A percentile compares a stretch with the other conserved stretches of the same genome.
phyloP scores from a whole-genome alignment of 2,329 filamentous ascomycete genomes.

The Verticillium isaacii region DNA sequence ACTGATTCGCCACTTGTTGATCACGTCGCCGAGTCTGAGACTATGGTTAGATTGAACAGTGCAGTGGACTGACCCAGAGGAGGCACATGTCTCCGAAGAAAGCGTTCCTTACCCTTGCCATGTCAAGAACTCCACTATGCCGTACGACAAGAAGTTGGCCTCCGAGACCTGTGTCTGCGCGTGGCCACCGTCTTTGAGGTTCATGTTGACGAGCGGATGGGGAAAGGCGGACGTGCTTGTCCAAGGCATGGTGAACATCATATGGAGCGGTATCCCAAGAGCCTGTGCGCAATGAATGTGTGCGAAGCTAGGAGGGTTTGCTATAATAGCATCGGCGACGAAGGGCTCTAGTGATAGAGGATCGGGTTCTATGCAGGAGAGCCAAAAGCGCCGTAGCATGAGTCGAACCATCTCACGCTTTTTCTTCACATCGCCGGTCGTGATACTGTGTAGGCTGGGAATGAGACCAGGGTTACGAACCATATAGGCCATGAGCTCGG shows the following conservation, averaged over 20 bases:
- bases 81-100: no score
- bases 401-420: conserved; percentile 17
- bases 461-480: conserved; percentile 22
- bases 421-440: conserved; percentile 18
- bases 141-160: conserved; percentile 67
- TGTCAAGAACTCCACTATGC: conserved; percentile 68
- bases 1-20: conserved; percentile 67
- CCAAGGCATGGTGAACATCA: conserved; percentile 65
- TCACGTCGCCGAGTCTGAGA: conserved; percentile 53
- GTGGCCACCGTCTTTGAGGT: conserved; percentile 23
- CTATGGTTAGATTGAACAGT: conserved; percentile 25
- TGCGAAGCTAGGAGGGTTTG: conserved; percentile 42
- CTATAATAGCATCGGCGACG: conserved; percentile 44
- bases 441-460: conserved; percentile 18
- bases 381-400: conserved; percentile 19
- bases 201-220: conserved; percentile 67
- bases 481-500: conserved; percentile 30
- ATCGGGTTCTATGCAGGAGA: conserved; percentile 16
- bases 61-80: background rate
- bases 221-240: conserved; percentile 68
- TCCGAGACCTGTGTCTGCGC: conserved; percentile 48
- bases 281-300: conserved; percentile 42
- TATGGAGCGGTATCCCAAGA: conserved; percentile 36
- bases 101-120: conserved; percentile 54
- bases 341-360: conserved; percentile 25